Percentiles rank a stretch among this genome's conserved stretches.
phyloP scores from a whole-genome alignment of 108 stramenopile genomes.

The Nitzschia sp. region DNA sequence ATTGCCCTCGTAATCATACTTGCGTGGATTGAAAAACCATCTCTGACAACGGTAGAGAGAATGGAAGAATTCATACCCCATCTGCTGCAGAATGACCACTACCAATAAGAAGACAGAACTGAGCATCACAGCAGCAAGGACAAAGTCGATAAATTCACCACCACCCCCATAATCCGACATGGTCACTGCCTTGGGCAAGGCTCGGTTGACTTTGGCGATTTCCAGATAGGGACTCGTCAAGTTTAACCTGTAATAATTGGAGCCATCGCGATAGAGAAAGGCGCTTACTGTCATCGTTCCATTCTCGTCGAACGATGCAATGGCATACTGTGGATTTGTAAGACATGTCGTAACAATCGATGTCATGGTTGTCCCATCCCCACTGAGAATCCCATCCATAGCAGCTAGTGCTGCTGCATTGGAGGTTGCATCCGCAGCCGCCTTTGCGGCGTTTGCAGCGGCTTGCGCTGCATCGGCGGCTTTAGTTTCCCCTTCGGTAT shows the following conservation, averaged over 20 bases:
- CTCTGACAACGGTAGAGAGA: slow-evolving; percentile 39
- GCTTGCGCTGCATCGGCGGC: slow-evolving; percentile 43
- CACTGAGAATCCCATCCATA: slow-evolving; percentile 57
- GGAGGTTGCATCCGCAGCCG: slow-evolving; percentile 71
- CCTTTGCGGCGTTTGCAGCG: slow-evolving; percentile 58
- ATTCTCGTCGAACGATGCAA: slow-evolving; percentile 38
- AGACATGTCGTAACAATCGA: slow-evolving; percentile 60
- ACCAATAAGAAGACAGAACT: slow-evolving; percentile 24
- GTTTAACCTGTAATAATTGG: slow-evolving; percentile 66
- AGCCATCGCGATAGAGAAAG: slow-evolving; percentile 75
- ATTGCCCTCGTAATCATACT: slow-evolving; percentile 31
- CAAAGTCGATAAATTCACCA: slow-evolving; percentile 51
- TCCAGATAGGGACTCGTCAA: slow-evolving; percentile 68
- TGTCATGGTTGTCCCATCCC: slow-evolving; percentile 69
- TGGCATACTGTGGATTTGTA: slow-evolving; percentile 69
- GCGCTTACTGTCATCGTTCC: slow-evolving; percentile 33
- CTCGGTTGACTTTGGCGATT: slow-evolving; percentile 30
- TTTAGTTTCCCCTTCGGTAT: slow-evolving; percentile 33
- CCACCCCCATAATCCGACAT: slow-evolving; percentile 15
- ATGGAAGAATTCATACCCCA: slow-evolving; percentile 29
- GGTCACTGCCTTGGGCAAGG: slow-evolving; percentile 24
- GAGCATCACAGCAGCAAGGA: slow-evolving; percentile 39
- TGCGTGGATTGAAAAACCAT: slow-evolving; percentile 53
- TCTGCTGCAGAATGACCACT: slow-evolving; percentile 43
- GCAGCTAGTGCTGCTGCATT: slow-evolving; percentile 51